Evolutionary conservation across 176 grass and related monocot genomes (phyloP), one percentile per base, ranked within the genome.

Genomic region (Elaeis guineensis): DNA sequence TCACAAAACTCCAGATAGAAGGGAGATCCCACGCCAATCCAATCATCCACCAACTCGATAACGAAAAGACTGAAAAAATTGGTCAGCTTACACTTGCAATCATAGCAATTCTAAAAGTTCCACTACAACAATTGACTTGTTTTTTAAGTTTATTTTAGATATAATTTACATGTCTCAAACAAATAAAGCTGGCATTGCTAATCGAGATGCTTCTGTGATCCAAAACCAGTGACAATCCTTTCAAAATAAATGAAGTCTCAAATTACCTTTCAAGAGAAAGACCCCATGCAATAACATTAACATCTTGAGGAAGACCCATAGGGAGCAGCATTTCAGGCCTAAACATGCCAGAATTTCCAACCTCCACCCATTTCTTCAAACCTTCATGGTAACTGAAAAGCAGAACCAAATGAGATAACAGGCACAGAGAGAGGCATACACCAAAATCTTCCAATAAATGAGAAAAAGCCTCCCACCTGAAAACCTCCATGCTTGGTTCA

Each of bases 201-300:
- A 44, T 44, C 9, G 2, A 44, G 35, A 44, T 44, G 35, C 8
- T 12, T 44, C 9, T 2, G 6, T 44, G 35, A 6, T 44, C 11
- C 35, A 44, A 44, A 14, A 44, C 11, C 9, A 44, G 11, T 44
- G 35, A 14, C 9, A 14, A 14, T 44, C 35, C 35, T 44, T 44
- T 14, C 8, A 44, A 69, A 70, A 55, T 17, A 69, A 29, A 60
- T n/a, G 64, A 71, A 70, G 7, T 51, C 18, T 25, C 19, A 49
- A 60, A 67, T 44, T 87, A 98, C 87, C 93, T 98, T 74, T 98
- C 87, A 53, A 98, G 85, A 56, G 93, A 98, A 66, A 98, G 93
- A 65, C 93, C 93, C 93, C 93, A 98, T 64, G 93, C 93, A 70
- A 98, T 92, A 69, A 98, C 93, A 70, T 92, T 98, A 54, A 98